Conservation (phyloP, 257 asterid genomes). For the Solanum arcanum region DNA sequence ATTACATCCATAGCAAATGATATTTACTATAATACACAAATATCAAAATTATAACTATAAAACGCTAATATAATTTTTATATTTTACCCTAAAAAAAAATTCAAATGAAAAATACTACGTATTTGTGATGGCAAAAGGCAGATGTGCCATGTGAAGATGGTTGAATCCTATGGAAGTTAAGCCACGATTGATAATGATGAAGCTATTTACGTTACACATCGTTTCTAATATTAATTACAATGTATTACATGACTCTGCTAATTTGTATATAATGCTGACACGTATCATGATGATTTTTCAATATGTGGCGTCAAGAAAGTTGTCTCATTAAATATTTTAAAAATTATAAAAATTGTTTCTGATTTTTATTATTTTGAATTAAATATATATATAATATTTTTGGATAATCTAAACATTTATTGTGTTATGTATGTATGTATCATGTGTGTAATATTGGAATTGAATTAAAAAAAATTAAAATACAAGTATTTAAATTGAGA, state of each 20-base stretch:
- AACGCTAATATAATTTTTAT: no score
- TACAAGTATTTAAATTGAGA: not conserved
- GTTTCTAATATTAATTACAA: not conserved
- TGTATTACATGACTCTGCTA: not conserved
- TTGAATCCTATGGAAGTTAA: not conserved
- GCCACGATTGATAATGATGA: not conserved
- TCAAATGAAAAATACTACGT: not conserved
- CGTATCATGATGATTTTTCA: not conserved
- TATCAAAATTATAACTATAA: no score
- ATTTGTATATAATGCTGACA: not conserved
- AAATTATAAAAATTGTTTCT: not conserved
- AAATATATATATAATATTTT: no score
- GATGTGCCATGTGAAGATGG: not conserved
- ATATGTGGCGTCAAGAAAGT: not conserved
- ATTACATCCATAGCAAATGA: no score
- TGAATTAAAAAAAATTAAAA: no score
- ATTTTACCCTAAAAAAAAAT: no score
- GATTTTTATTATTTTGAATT: no score
- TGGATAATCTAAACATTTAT: not conserved
- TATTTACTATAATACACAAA: no score
- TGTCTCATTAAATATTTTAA: not conserved
- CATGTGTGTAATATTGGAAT: not conserved
- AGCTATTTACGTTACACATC: not conserved
- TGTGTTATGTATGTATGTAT: not conserved
- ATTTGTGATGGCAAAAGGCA: not conserved